phyloP scores from a whole-genome alignment of 2,329 filamentous ascomycete genomes.

The Cryphonectria radicalis region DNA sequence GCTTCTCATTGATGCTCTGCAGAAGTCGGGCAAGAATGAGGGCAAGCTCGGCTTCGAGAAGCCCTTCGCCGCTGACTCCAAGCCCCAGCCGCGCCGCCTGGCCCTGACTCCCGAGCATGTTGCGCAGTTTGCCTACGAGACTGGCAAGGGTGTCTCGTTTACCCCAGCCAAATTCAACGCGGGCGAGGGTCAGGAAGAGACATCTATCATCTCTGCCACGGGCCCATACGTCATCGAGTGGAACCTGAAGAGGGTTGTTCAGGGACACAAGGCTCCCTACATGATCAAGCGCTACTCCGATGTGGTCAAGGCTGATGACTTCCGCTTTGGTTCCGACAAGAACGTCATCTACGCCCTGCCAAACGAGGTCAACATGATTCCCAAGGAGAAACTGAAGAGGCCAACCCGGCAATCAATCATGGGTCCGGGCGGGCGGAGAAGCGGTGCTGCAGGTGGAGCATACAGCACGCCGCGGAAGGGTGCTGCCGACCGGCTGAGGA shows the following conservation, averaged over 20 bases:
- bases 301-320: conserved; percentile 97
- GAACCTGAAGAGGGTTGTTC: conserved; percentile 88
- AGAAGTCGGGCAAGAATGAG: conserved; percentile 93
- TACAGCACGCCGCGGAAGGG: conserved; percentile 26
- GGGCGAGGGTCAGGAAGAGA: conserved; percentile 78
- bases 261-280: conserved; percentile 83
- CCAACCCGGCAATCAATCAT: conserved; percentile 95
- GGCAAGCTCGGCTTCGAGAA: conserved; percentile 98
- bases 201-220: conserved; percentile 94
- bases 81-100: conserved; percentile 90
- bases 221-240: conserved; percentile 97
- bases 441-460: conserved; percentile 47
- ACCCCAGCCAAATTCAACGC: conserved; percentile 95
- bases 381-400: conserved; percentile 79
- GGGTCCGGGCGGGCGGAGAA: conserved; percentile 56
- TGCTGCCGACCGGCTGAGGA: conserved; percentile 54
- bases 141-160: conserved; percentile 82
- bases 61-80: conserved; percentile 87
- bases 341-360: conserved; percentile 96
- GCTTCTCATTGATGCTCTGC: conserved; percentile 86
- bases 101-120: conserved; percentile 89
- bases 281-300: conserved; percentile 96
- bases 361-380: conserved; percentile 98
- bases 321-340: conserved; percentile 96
- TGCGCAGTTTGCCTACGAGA: conserved; percentile 97